Base-by-base conservation (phyloP, 139 green algal genomes). In the Monoraphidium neglectum region DNA sequence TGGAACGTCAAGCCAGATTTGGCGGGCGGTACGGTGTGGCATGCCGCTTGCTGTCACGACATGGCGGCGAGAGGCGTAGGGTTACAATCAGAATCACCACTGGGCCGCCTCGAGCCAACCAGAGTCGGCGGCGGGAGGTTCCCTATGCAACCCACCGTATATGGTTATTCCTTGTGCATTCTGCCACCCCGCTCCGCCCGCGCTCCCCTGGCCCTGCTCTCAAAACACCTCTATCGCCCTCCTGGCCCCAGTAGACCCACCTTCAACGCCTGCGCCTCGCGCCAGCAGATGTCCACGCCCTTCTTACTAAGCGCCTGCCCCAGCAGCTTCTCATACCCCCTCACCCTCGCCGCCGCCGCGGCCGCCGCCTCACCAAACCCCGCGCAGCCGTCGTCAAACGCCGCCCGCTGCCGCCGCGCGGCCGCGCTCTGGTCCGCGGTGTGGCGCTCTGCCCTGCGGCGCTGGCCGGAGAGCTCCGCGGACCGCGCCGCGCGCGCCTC, bases 401-500 rank as follows among this genome's bases (percentile, higher is more conserved):
- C 26, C 1, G 66, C 72, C 15, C 30, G 77, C 69, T 88, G 80
- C 47, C 60, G 63, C 53, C 66, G 69, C 26, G 88, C 68, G 5
- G 82, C 87, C 30, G 74, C 82, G 66, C 68, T 81, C 76, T 86
- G 80, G 3, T 54, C n/a, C 1, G 71, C 70, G 43, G 90, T 69
- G 78, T 89, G 84, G 15, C 37, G 64, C 65, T 92, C 80, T 59
- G 88, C 76, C 0, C 63, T 63, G n/a, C 84, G 65, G 49, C 78
- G 56, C 81, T 92, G 87, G 16, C 80, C 87, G 68, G 90, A 65
- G 16, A 92, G 81, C 87, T 92, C 82, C 68, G 86, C 80, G 16
- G 63, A 72, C 30, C 87, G 79, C 2, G 78, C 59, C 43, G 77
- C 81, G 33, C 82, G 77, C 54, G 76, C 79, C 78, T 91, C 88